Evolutionary conservation across 768 basidiomycete genomes (phyloP), one percentile per base, ranked within the genome.

Genomic region (Lactarius evosmus): DNA sequence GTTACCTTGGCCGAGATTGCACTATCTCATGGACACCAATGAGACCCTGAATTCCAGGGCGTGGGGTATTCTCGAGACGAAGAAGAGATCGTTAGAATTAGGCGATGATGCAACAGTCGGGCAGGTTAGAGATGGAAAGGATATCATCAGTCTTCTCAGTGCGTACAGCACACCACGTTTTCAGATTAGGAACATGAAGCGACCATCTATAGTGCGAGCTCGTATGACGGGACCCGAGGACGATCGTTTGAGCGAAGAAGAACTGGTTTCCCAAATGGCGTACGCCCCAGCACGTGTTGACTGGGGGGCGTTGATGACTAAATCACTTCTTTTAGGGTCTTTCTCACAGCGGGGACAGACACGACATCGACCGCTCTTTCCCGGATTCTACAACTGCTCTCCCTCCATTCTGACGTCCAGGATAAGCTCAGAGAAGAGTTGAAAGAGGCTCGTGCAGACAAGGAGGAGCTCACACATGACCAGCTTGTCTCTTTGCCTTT

Each of bases 71-170:
- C 76, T 74, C 44, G 65, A 72, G 27, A 66, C 70, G 25, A 81
- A 80, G 70, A 77, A 75, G 61, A 68, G 63, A 38, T 73, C 77
- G 2, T 50, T 80, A 4, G 64, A 62, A 14, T 69, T 70, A 30
- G 77, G 76, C 6, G 77, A 78, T 32, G 73, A 75, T 40, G 75
- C 70, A 4, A 69, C 77, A 3, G 60, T 65, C 16, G 66, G 62
- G 16, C 74, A 76, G 59, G 71, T 76, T 46, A 75, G 74, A 12
- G 72, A 73, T 63, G 78, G 77, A 12, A 78, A 78, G 49, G 81
- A 82, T 67, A 75, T 83, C 25, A 73, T 82, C 65, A 81, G 78
- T 60, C 74, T 81, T 49, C 67, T 82, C 33, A 70, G 81, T 83
- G 65, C 56, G 79, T 69, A 19, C 12, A 25, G 51, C 44, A 22